Evolutionary conservation across 768 basidiomycete genomes (phyloP), one percentile per base, ranked within the genome.

Genomic region (Rhodosporidiobolus sp.): DNA sequence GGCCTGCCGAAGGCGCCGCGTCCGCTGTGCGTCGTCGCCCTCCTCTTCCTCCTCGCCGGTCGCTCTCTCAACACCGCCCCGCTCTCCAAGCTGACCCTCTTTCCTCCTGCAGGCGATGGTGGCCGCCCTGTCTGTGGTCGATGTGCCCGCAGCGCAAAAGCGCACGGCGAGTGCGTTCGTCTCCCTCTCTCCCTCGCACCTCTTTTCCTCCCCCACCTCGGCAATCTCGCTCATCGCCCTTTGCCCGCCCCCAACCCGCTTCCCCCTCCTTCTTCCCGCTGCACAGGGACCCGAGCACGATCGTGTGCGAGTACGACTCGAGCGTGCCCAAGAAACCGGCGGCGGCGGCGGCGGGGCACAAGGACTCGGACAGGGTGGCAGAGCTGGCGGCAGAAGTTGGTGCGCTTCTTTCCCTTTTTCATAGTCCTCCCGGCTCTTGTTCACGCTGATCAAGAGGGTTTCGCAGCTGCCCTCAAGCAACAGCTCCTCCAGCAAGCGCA

Each of bases 391-490:
- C 46, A 1, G 34, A 66, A 52, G 57, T 66, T 11, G 48, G 65
- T 66, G 28, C 56, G 65, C n/a, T 32, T 34, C 43, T 11, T 6
- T 63, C n/a, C n/a, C 26, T 34, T 28, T 20, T 28, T 14, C n/a
- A 3, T 8, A 11, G 4, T n/a, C 32, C 9, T 19, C 12, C 12
- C 11, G 22, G 10, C 7, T 32, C 61, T 28, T 38, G 14, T 12
- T 5, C 28, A 16, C 11, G 17, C 1, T 12, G 2, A 11, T 53
- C n/a, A n/a, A n/a, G n/a, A n/a, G n/a, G n/a, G n/a, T n/a, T n/a
- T n/a, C n/a, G n/a, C n/a, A 65, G 64, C 64, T 30, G 64, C 43
- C 2, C 30, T 65, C 43, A 55, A 56, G 45, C 28, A 65, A 26
- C 64, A 65, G 46, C 64, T 65, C 24, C 1, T 6, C 22, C 11